Conservation (phyloP, 1,139 yeast genomes). For the Diutina sp. region DNA sequence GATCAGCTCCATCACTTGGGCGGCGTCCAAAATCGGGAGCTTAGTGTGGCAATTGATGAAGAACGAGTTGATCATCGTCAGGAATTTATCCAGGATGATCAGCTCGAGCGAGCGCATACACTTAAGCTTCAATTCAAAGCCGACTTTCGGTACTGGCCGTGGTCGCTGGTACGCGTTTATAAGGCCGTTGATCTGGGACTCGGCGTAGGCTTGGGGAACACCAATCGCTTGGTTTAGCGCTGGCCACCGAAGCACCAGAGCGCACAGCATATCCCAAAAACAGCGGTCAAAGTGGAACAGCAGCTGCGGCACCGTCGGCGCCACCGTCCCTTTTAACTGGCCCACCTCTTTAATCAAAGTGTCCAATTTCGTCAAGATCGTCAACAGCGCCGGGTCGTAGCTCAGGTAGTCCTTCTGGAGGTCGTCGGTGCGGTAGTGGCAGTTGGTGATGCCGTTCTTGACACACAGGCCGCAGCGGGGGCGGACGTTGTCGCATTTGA, state of each 20-base stretch:
- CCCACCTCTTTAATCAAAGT: slow-evolving; percentile 16
- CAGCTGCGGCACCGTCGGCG: background rate
- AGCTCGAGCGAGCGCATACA: background rate
- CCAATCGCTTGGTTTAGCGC: slow-evolving; percentile 12
- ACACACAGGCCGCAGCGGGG: slow-evolving; percentile 40
- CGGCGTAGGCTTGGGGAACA: slow-evolving; percentile 7
- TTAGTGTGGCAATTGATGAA: slow-evolving; percentile 24
- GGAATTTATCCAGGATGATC: slow-evolving; percentile 1
- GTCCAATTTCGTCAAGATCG: slow-evolving; percentile 19
- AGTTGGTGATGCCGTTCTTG: slow-evolving; percentile 18
- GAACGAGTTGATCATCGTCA: slow-evolving; percentile 17
- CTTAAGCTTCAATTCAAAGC: background rate
- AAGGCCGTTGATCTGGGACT: background rate
- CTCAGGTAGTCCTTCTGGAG: slow-evolving; percentile 12
- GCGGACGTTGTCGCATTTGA: slow-evolving; percentile 38
- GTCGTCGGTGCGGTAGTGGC: slow-evolving; percentile 22
- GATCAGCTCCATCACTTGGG: slow-evolving; percentile 18
- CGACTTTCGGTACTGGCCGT: background rate
- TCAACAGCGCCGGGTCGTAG: slow-evolving; percentile 15
- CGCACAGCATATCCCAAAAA: slow-evolving; percentile 29
- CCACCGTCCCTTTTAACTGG: slow-evolving; percentile 3
- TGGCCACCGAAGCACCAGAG: slow-evolving; percentile 25
- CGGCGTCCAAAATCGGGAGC: slow-evolving; percentile 20
- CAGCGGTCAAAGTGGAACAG: slow-evolving; percentile 11
- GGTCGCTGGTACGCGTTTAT: background rate